Evolutionary conservation across 1,284 basidiomycete genomes (phyloP).

Genomic region (Ceratobasidium sp.): DNA sequence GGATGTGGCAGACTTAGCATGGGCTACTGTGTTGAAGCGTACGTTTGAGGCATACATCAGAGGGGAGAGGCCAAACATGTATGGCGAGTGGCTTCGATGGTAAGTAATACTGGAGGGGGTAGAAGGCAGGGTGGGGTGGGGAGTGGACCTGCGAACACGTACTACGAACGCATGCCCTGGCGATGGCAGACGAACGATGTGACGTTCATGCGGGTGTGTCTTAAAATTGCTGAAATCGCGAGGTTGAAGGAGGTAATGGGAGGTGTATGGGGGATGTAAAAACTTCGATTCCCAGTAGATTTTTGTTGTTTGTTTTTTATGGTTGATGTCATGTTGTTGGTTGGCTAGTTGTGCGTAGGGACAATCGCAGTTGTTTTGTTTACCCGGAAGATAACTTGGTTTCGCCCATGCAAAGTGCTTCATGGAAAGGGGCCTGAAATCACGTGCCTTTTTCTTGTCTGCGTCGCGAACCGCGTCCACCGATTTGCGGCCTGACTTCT

Average conservation of each 20-base stretch:
- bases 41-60: conserved; percentile 90
- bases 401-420: no score
- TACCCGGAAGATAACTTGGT: neutral
- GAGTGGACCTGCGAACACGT: conserved; percentile 24
- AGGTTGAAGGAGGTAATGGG: neutral
- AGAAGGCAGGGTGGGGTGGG: neutral
- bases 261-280: neutral
- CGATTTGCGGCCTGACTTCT: no score
- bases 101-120: neutral
- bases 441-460: no score
- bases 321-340: conserved; percentile 16
- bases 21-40: conserved; percentile 90
- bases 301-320: conserved; percentile 14
- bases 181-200: conserved; percentile 32
- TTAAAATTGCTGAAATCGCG: no score
- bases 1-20: conserved; percentile 79
- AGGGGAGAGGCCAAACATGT: conserved; percentile 90
- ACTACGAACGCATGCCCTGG: conserved; percentile 29
- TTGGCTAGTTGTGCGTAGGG: conserved; percentile 32
- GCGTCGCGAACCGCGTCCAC: no score
- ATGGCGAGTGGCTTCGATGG: conserved; percentile 77
- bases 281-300: conserved; percentile 27
- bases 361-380: conserved; percentile 30
- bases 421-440: no score
- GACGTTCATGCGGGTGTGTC: no score